Evolutionary conservation across 2,329 filamentous ascomycete genomes (phyloP).

Genomic region (Ophiocordyceps camponoti-leonardi): DNA sequence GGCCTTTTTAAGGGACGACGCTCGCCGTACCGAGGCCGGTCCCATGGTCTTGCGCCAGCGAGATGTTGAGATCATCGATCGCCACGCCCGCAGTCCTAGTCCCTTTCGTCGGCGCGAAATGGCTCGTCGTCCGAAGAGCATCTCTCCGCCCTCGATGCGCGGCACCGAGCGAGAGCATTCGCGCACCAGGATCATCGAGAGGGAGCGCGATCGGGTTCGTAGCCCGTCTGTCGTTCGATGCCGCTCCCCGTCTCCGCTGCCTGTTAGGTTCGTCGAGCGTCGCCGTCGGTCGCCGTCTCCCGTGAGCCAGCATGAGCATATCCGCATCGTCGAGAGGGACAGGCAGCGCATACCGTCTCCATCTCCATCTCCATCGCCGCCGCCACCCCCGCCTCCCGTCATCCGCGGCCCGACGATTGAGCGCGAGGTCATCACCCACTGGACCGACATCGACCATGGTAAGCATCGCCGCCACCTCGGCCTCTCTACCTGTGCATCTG

Average conservation of each 20-base stretch:
- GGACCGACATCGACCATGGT: slow-evolving; percentile 78
- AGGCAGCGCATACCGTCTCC: slow-evolving; percentile 23
- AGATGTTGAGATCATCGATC: slow-evolving; percentile 37
- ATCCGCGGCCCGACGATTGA: slow-evolving; percentile 67
- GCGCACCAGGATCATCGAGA: slow-evolving; percentile 20
- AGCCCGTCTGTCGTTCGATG: slow-evolving; percentile 17
- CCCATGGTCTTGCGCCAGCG: slow-evolving; percentile 36
- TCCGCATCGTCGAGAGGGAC: slow-evolving; percentile 31
- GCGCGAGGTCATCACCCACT: slow-evolving; percentile 78
- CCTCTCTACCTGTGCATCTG: not conserved
- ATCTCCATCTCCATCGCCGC: slow-evolving; percentile 38
- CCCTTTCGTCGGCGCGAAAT: slow-evolving; percentile 25
- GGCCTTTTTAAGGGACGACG: slow-evolving; percentile 33
- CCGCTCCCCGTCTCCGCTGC: slow-evolving; percentile 10
- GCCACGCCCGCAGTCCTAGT: slow-evolving; percentile 26
- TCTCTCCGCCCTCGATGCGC: slow-evolving; percentile 17
- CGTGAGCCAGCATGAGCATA: slow-evolving; percentile 26
- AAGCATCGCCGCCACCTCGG: slow-evolving; percentile 12
- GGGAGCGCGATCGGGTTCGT: slow-evolving; percentile 15
- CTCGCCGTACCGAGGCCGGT: slow-evolving; percentile 28
- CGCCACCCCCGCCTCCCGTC: slow-evolving; percentile 43
- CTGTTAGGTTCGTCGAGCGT: slow-evolving; percentile 20
- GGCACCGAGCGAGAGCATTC: slow-evolving; percentile 16
- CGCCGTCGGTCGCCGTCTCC: slow-evolving; percentile 20
- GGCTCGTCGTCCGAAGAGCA: slow-evolving; percentile 24